Base-by-base conservation (phyloP, 441 rosid genomes). In the Cnidoscolus chayamansa region DNA sequence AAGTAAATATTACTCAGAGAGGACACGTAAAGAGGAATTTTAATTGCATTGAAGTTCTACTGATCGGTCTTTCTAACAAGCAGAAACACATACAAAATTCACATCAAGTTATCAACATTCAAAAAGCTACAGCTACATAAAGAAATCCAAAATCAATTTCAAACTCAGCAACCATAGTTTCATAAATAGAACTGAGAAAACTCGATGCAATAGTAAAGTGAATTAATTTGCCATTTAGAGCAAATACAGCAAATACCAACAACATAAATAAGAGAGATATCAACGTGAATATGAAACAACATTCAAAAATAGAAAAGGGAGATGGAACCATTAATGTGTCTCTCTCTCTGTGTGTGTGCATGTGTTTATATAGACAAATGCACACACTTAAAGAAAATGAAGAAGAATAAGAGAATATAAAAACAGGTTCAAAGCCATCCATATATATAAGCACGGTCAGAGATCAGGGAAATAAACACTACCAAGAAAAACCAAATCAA, bases 61-160 rank as follows among this genome's bases (percentile, higher is more conserved):
- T 16, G 16, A 59, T 40, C 60, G 10, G 6, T 59, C 31, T 58
- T 13, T 43, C 51, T 49, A 30, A 7, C 30, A 17, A 31, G 45
- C 48, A 47, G n/a, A 47, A 48, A 48, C 8, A n/a, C 30, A 43
- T 10, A 67, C 30, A 32, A 31, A 51, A 9, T 7, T 13, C 4
- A 61, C 50, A 16, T 19, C 25, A 25, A 25, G 25, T 25, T 25
- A 25, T 25, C 30, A 17, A 56, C 62, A 20, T 19, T 10, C 65
- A 70, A 45, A 57, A 69, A 47, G 54, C 43, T 57, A 48, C 20
- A 31, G n/a, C 54, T 30, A 32, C 49, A 32, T 47, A 58, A 31
- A 40, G 12, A 72, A 73, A 43, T n/a, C n/a, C 16, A 16, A 10
- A 57, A 25, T 48, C 35, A 15, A 32, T 10, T 47, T 31, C 16